Evolutionary conservation across 495 filamentous ascomycete genomes (phyloP).

Genomic region (Aspergillus mulundensis): DNA sequence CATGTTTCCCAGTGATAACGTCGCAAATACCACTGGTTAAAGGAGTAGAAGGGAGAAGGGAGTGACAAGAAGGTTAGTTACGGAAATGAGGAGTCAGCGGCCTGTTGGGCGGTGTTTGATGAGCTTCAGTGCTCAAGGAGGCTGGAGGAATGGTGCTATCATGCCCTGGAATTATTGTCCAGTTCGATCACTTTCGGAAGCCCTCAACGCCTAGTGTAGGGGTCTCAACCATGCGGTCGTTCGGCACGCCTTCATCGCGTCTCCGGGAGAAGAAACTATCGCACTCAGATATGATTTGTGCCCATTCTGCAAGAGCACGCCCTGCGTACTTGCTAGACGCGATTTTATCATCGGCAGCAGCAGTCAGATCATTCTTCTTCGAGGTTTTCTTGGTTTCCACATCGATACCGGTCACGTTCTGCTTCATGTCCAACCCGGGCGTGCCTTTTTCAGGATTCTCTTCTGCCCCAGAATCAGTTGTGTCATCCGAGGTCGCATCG

Average conservation of each 20-base stretch:
- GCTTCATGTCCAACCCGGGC: slow-evolving; percentile 5
- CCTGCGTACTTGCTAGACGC: slow-evolving; percentile 70
- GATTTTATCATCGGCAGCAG: slow-evolving; percentile 23
- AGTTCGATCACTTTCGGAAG: slow-evolving; percentile 52
- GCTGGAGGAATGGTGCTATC: neutral
- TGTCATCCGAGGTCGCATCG: slow-evolving; percentile 26
- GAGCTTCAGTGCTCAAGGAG: neutral
- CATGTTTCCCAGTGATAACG: neutral
- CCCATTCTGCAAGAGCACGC: slow-evolving; percentile 89
- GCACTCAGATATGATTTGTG: slow-evolving; percentile 75
- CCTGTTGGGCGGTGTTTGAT: neutral
- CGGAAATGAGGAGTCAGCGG: neutral
- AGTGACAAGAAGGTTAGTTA: neutral
- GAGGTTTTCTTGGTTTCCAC: slow-evolving; percentile 4
- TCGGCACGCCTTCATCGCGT: slow-evolving; percentile 77
- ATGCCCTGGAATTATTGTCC: neutral
- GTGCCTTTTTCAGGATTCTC: slow-evolving; percentile 10
- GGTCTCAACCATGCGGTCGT: slow-evolving; percentile 75
- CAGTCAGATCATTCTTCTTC: slow-evolving; percentile 9
- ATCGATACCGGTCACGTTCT: slow-evolving; percentile 15
- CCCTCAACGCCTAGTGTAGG: slow-evolving; percentile 82
- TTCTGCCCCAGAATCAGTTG: slow-evolving; percentile 17
- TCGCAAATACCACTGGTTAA: neutral
- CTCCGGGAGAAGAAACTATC: slow-evolving; percentile 89
- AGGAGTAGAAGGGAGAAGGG: neutral